These are phyloP conservation scores for Ampelocalamus luodianensis DNA, from an alignment of 176 grass and related monocot species.

Conservation along the genomic window DNA sequence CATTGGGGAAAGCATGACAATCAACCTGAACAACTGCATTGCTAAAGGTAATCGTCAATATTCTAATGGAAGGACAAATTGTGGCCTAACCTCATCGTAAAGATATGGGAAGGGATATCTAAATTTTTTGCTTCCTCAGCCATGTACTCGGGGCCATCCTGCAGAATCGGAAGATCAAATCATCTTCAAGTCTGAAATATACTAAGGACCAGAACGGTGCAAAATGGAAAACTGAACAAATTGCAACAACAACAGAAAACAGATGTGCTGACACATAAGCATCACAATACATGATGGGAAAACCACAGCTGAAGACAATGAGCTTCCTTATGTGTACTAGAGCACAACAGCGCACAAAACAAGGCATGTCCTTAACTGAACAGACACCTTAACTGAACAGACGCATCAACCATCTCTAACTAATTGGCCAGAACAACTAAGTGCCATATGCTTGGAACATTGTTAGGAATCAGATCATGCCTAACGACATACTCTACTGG, in stretches of 20 bases:
- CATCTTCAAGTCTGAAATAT: conserved; percentile 6
- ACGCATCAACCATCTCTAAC: no score
- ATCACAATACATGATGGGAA: not conserved
- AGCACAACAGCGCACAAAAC: not conserved
- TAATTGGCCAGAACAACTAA: not conserved
- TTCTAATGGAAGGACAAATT: not conserved
- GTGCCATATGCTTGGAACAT: no score
- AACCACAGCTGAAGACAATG: not conserved
- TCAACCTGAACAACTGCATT: not conserved
- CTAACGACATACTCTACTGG: not conserved
- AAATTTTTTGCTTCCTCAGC: conserved; percentile 74
- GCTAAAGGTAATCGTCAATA: not conserved
- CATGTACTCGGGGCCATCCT: conserved; percentile 88
- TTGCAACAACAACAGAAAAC: not conserved
- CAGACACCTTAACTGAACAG: not conserved
- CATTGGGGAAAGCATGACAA: not conserved
- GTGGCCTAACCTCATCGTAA: conserved; percentile 70
- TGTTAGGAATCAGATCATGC: not conserved
- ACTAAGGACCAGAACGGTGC: not conserved
- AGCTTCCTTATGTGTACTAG: not conserved
- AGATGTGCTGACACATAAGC: not conserved
- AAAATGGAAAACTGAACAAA: not conserved
- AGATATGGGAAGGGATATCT: conserved; percentile 91
- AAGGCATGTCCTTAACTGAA: not conserved
- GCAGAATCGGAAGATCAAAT: conserved; percentile 14